Evolutionary conservation across 1,284 basidiomycete genomes (phyloP).

Genomic region (Cystobasidium sp.): DNA sequence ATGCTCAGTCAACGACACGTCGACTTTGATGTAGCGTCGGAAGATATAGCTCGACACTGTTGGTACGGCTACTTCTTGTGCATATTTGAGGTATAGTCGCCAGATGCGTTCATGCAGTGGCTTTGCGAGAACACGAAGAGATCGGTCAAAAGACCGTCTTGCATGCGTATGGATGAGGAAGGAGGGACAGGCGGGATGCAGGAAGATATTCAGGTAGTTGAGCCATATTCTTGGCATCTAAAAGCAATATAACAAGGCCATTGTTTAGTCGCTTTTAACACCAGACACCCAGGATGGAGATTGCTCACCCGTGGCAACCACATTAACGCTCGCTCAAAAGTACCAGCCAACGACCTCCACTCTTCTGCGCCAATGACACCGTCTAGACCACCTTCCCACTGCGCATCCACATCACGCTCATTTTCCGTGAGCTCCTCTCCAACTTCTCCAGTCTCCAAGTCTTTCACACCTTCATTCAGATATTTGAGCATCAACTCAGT

Average conservation of each 20-base stretch:
- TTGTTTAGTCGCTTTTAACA: constrained; percentile 30
- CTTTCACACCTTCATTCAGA: constrained; percentile 49
- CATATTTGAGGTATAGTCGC: constrained; percentile 93
- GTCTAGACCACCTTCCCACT: constrained; percentile 83
- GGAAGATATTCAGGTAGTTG: constrained; percentile 86
- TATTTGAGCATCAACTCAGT: constrained; percentile 47
- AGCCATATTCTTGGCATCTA: constrained; percentile 93
- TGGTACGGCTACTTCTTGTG: constrained; percentile 70
- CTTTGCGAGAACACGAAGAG: constrained; percentile 88
- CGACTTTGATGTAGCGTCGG: constrained; percentile 82
- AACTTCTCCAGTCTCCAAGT: constrained; percentile 67
- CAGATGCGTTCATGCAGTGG: constrained; percentile 93
- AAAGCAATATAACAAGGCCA: constrained; percentile 32
- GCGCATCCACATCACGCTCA: constrained; percentile 60
- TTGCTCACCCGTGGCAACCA: constrained; percentile 83
- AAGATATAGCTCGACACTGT: constrained; percentile 80
- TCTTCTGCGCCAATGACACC: constrained; percentile 89
- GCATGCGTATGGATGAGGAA: constrained; percentile 85
- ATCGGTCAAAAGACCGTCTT: constrained; percentile 90
- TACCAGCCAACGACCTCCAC: constrained; percentile 86
- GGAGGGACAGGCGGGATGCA: constrained; percentile 86
- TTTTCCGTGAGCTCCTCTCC: constrained; percentile 72
- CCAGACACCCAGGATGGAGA: constrained; percentile 19
- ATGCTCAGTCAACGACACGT: constrained; percentile 81
- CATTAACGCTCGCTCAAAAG: constrained; percentile 89